Conservation (phyloP, 2,329 filamentous ascomycete genomes). For the Ploettnerulaceae sp. region DNA sequence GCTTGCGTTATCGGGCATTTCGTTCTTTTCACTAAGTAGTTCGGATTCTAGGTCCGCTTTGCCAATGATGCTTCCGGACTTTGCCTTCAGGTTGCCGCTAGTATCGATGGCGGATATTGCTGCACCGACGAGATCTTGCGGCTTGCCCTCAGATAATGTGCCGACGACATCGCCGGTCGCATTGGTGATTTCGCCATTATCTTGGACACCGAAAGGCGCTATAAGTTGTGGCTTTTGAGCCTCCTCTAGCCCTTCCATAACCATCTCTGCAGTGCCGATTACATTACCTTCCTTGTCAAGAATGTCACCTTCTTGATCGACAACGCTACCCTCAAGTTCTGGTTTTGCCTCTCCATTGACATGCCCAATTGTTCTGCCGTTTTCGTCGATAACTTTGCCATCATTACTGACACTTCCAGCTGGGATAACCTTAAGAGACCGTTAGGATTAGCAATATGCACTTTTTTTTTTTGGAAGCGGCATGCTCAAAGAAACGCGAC, state of each 20-base stretch:
- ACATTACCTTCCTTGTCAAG: slow-evolving; percentile 49
- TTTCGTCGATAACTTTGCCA: slow-evolving; percentile 50
- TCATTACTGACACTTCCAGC: slow-evolving; percentile 40
- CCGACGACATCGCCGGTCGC: slow-evolving; percentile 49
- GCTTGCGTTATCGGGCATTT: background rate
- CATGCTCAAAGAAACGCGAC: too few species aligned
- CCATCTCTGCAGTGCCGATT: slow-evolving; percentile 34
- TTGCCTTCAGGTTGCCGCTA: slow-evolving; percentile 51
- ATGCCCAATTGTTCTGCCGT: slow-evolving; percentile 48
- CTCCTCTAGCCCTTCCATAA: slow-evolving; percentile 18
- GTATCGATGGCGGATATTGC: slow-evolving; percentile 60
- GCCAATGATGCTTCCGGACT: slow-evolving; percentile 54
- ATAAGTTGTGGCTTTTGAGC: slow-evolving; percentile 52
- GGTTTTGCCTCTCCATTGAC: slow-evolving; percentile 61
- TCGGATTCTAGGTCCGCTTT: slow-evolving; percentile 36
- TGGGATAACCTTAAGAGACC: slow-evolving; percentile 13
- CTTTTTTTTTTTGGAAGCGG: too few species aligned
- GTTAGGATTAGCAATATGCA: too few species aligned
- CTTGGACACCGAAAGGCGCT: slow-evolving; percentile 40
- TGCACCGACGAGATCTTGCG: slow-evolving; percentile 49
- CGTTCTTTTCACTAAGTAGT: slow-evolving; percentile 17
- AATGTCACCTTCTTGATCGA: slow-evolving; percentile 52
- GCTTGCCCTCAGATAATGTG: slow-evolving; percentile 40
- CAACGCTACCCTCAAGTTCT: slow-evolving; percentile 46
- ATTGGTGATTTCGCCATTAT: slow-evolving; percentile 51